A percentile compares a stretch with the other conserved stretches of the same genome.
phyloP scores from a whole-genome alignment of 2,329 filamentous ascomycete species.

The Lecanicillium sp. region DNA sequence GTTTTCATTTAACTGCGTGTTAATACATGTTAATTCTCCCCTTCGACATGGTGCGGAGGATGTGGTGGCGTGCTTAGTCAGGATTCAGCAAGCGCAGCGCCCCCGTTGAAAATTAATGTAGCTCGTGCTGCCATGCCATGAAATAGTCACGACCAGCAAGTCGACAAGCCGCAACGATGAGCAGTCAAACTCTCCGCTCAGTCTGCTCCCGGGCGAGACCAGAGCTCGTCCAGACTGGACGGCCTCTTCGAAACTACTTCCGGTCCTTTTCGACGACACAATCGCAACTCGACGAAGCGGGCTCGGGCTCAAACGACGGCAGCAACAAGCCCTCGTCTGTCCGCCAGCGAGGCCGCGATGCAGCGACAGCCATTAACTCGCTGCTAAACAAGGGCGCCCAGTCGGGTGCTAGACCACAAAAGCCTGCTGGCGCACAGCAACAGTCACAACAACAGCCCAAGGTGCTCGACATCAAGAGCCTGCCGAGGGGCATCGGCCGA shows the following conservation, averaged over 20 bases:
- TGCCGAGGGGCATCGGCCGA: slow-evolving; percentile 23
- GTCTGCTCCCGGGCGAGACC: slow-evolving; percentile 26
- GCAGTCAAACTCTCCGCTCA: slow-evolving; percentile 30
- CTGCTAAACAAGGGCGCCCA: slow-evolving; percentile 17
- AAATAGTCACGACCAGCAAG: too few relatives aligned
- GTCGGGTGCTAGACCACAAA: not conserved
- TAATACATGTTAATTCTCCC: too few relatives aligned
- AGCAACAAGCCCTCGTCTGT: slow-evolving; percentile 13
- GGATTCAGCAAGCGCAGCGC: too few relatives aligned
- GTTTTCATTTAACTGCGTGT: too few relatives aligned
- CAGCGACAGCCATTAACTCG: slow-evolving; percentile 25
- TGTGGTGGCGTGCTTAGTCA: too few relatives aligned
- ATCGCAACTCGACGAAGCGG: slow-evolving; percentile 21
- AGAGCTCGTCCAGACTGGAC: slow-evolving; percentile 22
- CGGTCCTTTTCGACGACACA: slow-evolving; percentile 32
- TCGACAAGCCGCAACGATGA: slow-evolving; percentile 21
- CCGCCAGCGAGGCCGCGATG: slow-evolving; percentile 24
- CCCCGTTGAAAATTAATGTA: too few relatives aligned
- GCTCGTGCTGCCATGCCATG: too few relatives aligned
- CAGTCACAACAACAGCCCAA: slow-evolving; percentile 17
- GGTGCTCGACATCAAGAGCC: slow-evolving; percentile 30
- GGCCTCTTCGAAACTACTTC: slow-evolving; percentile 24
- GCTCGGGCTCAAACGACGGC: slow-evolving; percentile 9
- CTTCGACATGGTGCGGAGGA: too few relatives aligned
- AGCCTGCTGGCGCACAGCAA: not conserved